Evolutionary conservation across 1,284 basidiomycete genomes (phyloP).

Genomic region (Cryptococcus depauperatus): DNA sequence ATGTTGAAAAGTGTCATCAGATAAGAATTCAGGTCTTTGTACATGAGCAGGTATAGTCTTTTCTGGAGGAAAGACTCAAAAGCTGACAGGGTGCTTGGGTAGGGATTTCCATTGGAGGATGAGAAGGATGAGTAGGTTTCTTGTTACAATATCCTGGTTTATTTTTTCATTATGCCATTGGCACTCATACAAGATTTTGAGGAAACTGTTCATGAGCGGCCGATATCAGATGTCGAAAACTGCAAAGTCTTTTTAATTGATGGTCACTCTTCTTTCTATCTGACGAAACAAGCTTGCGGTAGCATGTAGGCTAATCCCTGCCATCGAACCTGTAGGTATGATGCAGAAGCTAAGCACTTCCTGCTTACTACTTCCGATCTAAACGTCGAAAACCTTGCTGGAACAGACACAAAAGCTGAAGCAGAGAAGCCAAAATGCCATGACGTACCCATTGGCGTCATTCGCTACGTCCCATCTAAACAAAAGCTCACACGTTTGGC

Average conservation of each 20-base stretch:
- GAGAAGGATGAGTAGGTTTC: conserved; percentile 41
- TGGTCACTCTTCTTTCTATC: conserved; percentile 1
- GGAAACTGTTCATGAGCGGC: too few relatives aligned
- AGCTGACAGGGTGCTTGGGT: too few relatives aligned
- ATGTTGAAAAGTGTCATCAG: too few relatives aligned
- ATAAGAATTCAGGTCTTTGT: too few relatives aligned
- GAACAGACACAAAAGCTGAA: background rate
- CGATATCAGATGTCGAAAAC: too few relatives aligned
- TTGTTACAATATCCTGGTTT: too few relatives aligned
- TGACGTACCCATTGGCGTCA: conserved; percentile 39
- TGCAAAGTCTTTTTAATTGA: too few relatives aligned
- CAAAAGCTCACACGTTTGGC: conserved; percentile 40
- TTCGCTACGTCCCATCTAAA: conserved; percentile 32
- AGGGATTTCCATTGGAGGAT: conserved; percentile 35
- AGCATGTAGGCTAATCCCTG: background rate
- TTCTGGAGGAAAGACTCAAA: too few relatives aligned
- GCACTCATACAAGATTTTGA: too few relatives aligned
- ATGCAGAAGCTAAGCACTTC: conserved; percentile 26
- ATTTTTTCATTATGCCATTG: too few relatives aligned
- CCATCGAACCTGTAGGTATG: conserved; percentile 11
- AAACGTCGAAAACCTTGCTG: conserved; percentile 16
- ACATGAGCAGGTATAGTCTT: too few relatives aligned
- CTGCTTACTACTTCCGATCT: conserved; percentile 17
- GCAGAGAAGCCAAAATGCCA: too few relatives aligned
- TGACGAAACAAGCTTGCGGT: background rate